phyloP scores from a whole-genome alignment of 805 yeast species.

The Lipomyces sp. region DNA sequence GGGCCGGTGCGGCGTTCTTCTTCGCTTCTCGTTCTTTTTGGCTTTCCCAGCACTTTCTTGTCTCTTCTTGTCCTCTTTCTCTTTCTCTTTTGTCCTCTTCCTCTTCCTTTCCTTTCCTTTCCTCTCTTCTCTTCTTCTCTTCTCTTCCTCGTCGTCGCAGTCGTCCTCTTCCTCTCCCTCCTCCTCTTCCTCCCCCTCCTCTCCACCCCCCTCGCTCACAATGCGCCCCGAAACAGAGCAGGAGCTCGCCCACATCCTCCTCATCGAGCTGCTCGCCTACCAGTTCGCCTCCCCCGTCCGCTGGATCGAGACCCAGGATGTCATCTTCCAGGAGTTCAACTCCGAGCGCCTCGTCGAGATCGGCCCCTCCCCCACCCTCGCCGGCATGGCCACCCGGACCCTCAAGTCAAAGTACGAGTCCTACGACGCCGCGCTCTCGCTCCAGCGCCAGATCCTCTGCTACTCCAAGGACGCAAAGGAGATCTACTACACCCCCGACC shows the following conservation, averaged over 20 bases:
- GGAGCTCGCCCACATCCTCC: conserved; percentile 89
- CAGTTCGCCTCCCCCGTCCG: conserved; percentile 99
- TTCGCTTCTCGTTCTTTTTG: no score
- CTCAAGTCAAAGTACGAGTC: conserved; percentile 93
- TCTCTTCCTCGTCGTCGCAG: not conserved
- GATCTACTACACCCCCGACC: conserved; percentile 78
- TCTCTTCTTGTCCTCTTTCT: no score
- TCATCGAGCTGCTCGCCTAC: conserved; percentile 95
- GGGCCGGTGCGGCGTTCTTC: no score
- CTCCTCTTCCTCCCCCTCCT: not conserved
- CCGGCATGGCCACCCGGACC: conserved; percentile 98
- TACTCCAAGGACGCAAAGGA: conserved; percentile 95
- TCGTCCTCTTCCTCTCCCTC: conserved; percentile 2
- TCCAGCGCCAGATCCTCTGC: conserved; percentile 90
- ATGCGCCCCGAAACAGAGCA: conserved; percentile 97
- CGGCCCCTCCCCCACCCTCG: conserved; percentile 98
- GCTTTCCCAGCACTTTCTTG: no score
- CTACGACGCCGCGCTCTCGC: conserved; percentile 92
- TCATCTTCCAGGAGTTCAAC: conserved; percentile 86
- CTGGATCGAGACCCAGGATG: conserved; percentile 99
- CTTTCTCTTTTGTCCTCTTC: not conserved
- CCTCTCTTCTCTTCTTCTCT: conserved; percentile 1
- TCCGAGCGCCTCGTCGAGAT: conserved; percentile 97
- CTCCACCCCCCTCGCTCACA: conserved; percentile 3
- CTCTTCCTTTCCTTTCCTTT: conserved; percentile 6